A percentile compares a stretch with the other conserved stretches of the same genome.
These are phyloP conservation scores for Aspergillus carbonarius DNA, from an alignment of 2,329 filamentous ascomycete species.

Conservation along the genomic window DNA sequence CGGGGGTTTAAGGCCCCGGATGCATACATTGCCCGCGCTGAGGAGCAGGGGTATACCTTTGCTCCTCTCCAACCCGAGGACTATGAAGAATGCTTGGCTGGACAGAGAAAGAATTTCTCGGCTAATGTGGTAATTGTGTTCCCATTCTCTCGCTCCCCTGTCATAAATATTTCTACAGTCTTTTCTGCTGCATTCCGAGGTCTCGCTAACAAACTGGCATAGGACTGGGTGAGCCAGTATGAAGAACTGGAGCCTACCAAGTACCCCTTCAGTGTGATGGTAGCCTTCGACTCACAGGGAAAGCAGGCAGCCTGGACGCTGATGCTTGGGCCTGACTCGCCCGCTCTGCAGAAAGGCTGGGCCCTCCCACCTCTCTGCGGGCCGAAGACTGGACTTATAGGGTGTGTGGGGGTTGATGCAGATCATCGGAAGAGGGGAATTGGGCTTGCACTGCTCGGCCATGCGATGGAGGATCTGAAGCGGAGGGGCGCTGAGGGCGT, in stretches of 20 bases:
- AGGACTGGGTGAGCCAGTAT: conserved; percentile 47
- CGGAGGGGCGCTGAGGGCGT: conserved; percentile 42
- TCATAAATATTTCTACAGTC: background rate
- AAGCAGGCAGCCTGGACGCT: conserved; percentile 48
- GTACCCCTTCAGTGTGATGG: conserved; percentile 44
- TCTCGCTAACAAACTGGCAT: conserved; percentile 2
- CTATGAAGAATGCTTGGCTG: conserved; percentile 40
- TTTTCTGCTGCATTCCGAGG: background rate
- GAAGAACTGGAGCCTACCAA: conserved; percentile 33
- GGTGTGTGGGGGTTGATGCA: conserved; percentile 45
- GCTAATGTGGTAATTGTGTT: conserved; percentile 33
- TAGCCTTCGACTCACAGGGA: conserved; percentile 39
- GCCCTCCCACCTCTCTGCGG: conserved; percentile 43
- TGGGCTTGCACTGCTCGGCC: conserved; percentile 44
- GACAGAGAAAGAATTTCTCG: conserved; percentile 42
- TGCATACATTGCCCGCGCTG: conserved; percentile 37
- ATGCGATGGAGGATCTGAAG: conserved; percentile 47
- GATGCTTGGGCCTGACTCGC: conserved; percentile 40
- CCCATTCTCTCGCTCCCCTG: background rate
- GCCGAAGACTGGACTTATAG: conserved; percentile 46
- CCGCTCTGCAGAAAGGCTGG: conserved; percentile 35
- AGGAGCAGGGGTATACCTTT: conserved; percentile 38
- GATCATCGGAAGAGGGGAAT: conserved; percentile 40
- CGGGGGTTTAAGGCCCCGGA: conserved; percentile 34
- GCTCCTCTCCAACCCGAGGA: conserved; percentile 35